Percentiles rank a stretch among this genome's conserved stretches.
These are phyloP conservation scores for Pestalotiopsis sp. DNA, from an alignment of 2,329 filamentous ascomycete genomes.

Conservation along the genomic window DNA sequence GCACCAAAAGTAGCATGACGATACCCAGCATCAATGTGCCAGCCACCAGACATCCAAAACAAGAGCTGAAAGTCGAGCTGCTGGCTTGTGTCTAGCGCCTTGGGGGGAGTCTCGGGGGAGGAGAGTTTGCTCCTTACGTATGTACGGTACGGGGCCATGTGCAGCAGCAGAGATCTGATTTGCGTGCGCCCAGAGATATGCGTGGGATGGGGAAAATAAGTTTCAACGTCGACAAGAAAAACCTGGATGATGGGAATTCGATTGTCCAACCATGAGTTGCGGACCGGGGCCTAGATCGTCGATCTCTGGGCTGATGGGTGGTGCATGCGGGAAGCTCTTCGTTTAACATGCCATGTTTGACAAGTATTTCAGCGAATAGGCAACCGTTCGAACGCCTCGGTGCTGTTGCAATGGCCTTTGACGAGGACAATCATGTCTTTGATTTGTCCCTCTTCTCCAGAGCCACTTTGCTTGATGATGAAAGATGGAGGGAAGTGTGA, in stretches of 20 bases:
- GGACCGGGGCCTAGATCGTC: background rate
- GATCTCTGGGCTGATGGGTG: background rate
- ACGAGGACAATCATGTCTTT: background rate
- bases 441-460: background rate
- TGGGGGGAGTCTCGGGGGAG: background rate
- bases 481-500: too few relatives aligned
- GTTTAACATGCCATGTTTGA: background rate
- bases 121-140: background rate
- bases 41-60: background rate
- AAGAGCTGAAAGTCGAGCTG: background rate
- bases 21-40: background rate
- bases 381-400: too few relatives aligned
- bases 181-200: background rate
- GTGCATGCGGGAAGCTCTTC: background rate
- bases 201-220: background rate
- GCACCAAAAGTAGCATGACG: background rate
- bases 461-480: too few relatives aligned
- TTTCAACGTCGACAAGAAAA: background rate
- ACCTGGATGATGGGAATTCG: background rate
- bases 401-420: background rate
- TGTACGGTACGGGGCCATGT: background rate
- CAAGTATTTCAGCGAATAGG: background rate
- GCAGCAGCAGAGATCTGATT: background rate
- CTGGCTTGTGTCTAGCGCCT: background rate
- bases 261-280: conserved; percentile 2